Conservation (phyloP, 306 rosid species). For the Echinosophora koreensis region DNA sequence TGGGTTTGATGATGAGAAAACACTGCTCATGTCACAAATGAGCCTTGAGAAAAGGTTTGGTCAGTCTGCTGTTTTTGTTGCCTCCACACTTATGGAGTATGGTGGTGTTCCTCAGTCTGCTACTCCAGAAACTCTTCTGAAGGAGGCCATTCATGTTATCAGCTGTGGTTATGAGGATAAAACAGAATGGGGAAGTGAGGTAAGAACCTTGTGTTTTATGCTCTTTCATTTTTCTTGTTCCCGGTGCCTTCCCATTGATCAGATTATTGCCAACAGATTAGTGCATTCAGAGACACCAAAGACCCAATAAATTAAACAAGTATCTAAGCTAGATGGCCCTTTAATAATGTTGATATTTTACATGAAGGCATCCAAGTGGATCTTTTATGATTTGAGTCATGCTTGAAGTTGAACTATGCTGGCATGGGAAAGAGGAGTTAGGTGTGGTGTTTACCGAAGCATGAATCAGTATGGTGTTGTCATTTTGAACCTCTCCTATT, state of each 20-base stretch:
- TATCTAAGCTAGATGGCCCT: neutral
- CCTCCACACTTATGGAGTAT: conserved; percentile 92
- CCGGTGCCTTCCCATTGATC: neutral
- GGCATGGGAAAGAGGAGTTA: neutral
- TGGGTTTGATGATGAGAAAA: conserved; percentile 89
- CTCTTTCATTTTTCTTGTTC: conserved; percentile 16
- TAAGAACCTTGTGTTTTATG: conserved; percentile 41
- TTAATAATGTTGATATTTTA: neutral
- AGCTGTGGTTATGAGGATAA: conserved; percentile 95
- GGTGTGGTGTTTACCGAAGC: neutral
- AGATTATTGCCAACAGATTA: neutral
- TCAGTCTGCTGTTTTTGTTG: conserved; percentile 90
- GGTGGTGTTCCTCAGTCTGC: conserved; percentile 98
- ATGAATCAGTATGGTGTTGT: neutral
- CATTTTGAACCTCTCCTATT: neutral
- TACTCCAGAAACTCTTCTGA: conserved; percentile 89
- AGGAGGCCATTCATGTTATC: conserved; percentile 94
- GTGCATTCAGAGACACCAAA: neutral
- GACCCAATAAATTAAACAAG: neutral
- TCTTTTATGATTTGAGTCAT: conserved; percentile 9
- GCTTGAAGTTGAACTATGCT: neutral
- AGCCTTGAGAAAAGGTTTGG: conserved; percentile 93
- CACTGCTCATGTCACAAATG: conserved; percentile 89
- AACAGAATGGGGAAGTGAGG: conserved; percentile 90
- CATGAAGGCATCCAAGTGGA: neutral